Evolutionary conservation across 2,329 filamentous ascomycete species (phyloP).

Genomic region (Didymella sp.): DNA sequence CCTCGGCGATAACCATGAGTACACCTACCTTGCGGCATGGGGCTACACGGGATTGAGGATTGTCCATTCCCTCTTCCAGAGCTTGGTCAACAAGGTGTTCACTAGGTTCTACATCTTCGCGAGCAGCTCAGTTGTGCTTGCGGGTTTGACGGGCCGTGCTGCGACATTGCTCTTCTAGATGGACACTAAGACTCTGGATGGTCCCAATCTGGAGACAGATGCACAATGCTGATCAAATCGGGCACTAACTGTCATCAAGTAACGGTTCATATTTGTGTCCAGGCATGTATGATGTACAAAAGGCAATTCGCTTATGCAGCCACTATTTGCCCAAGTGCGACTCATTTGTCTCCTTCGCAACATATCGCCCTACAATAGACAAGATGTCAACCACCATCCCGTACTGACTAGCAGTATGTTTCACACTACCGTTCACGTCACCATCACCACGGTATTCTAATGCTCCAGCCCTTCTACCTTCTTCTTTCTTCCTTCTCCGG

Average conservation of each 20-base stretch:
- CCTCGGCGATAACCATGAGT: slow-evolving; percentile 17
- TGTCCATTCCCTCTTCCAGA: slow-evolving; percentile 18
- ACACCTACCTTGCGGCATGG: slow-evolving; percentile 19
- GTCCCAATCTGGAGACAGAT: neutral
- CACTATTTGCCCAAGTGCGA: neutral
- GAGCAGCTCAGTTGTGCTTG: slow-evolving; percentile 13
- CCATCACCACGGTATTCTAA: neutral
- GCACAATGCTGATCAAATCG: neutral
- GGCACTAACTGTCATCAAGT: neutral
- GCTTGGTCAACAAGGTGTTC: slow-evolving; percentile 16
- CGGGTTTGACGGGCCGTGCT: slow-evolving; percentile 15
- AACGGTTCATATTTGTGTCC: neutral
- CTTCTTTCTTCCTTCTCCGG: neutral
- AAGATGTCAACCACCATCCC: neutral
- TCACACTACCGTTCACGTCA: neutral
- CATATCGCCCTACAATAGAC: neutral
- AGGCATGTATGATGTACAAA: neutral
- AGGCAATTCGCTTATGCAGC: neutral
- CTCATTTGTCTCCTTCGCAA: neutral
- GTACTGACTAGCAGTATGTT: neutral
- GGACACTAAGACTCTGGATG: neutral
- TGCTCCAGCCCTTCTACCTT: neutral
- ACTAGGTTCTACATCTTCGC: slow-evolving; percentile 17
- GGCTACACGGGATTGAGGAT: slow-evolving; percentile 18
- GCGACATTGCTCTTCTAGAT: slow-evolving; percentile 11